Base-by-base conservation (phyloP, 2,329 filamentous ascomycete genomes). In the Chaetomium strumarium region DNA sequence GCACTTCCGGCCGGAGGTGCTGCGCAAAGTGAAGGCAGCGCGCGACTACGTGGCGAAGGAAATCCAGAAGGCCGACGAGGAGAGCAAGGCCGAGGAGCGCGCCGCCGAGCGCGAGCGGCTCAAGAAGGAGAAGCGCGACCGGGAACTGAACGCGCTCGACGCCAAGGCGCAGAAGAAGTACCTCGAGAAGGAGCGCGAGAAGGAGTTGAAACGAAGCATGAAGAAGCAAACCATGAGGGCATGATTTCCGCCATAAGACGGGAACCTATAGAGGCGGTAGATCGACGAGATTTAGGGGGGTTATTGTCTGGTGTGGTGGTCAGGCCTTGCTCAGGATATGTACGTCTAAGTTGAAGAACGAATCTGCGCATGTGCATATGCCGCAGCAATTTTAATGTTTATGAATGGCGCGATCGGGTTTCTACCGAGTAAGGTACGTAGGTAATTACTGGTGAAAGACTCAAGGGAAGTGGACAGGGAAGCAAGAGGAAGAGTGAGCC, bases 41-140 rank as follows among this genome's bases (percentile, higher is more conserved):
- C 90, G 93, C 58, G 92, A 97, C 40, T 85, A 88, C 52, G 85
- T 88, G 64, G 80, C 88, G 63, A 80, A 80, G 66, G 87, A 87
- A 73, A 83, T 99, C 64, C 84, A 86, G 69, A 90, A 88, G 72
- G 74, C 80, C 0, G 82, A 85, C 49, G 90, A 96, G 59, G 89
- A 88, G 56, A 79, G 84, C 64, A 90, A 90, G 75, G 86, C 83
- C 66, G 88, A 91, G 73, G 86, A 91, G 75, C 78, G 88, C 20
- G 79, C 83, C 43, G 62, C 77, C 17, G 85, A 90, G 72, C 78
- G 86, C 57, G 86, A 90, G 66, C 82, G 81, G 70, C 75, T 85
- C 68, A 91, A 86, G 72, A 96, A 96, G 75, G 83, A 87, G 64
- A 95, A 97, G 79, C 82, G 91, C 49, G 92, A 96, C 64, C 83